Percentiles rank a stretch among this genome's conserved stretches.
phyloP scores from a whole-genome alignment of 805 yeast genomes.

The Metschnikowia cubensis region DNA sequence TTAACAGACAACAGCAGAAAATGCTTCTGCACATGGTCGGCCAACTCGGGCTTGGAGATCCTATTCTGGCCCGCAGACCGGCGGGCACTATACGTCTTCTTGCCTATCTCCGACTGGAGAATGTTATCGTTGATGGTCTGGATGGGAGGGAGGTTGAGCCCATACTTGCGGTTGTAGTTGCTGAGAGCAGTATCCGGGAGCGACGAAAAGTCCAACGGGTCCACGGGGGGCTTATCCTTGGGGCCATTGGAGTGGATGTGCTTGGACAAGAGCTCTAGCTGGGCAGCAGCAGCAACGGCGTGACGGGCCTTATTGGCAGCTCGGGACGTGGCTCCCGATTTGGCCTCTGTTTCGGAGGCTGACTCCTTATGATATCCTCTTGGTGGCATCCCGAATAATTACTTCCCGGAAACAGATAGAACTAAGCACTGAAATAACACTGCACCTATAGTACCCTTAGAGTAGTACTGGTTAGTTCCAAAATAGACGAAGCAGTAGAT shows the following conservation, averaged over 20 bases:
- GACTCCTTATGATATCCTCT: conserved; percentile 28
- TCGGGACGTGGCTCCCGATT: conserved; percentile 24
- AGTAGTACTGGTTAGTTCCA: neutral
- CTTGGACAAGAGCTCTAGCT: conserved; percentile 60
- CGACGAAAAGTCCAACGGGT: conserved; percentile 66
- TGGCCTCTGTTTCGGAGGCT: conserved; percentile 34
- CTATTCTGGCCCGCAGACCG: conserved; percentile 32
- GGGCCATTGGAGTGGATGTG: conserved; percentile 77
- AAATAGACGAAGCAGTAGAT: neutral
- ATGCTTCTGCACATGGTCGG: conserved; percentile 62
- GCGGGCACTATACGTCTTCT: conserved; percentile 47
- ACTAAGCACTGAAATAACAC: neutral
- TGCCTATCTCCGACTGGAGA: conserved; percentile 68
- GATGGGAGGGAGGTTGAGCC: conserved; percentile 54
- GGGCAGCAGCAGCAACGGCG: conserved; percentile 63
- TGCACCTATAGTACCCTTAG: neutral
- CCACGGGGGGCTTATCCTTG: conserved; percentile 44
- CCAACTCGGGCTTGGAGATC: conserved; percentile 56
- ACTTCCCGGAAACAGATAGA: too few relatives aligned
- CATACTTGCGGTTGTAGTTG: conserved; percentile 60
- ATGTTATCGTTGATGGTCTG: conserved; percentile 66
- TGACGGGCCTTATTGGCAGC: conserved; percentile 57
- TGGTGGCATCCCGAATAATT: conserved; percentile 14
- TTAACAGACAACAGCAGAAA: conserved; percentile 55
- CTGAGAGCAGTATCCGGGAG: conserved; percentile 63